Base-by-base conservation (phyloP, 495 filamentous ascomycete genomes). In the Penicillium odoratum region DNA sequence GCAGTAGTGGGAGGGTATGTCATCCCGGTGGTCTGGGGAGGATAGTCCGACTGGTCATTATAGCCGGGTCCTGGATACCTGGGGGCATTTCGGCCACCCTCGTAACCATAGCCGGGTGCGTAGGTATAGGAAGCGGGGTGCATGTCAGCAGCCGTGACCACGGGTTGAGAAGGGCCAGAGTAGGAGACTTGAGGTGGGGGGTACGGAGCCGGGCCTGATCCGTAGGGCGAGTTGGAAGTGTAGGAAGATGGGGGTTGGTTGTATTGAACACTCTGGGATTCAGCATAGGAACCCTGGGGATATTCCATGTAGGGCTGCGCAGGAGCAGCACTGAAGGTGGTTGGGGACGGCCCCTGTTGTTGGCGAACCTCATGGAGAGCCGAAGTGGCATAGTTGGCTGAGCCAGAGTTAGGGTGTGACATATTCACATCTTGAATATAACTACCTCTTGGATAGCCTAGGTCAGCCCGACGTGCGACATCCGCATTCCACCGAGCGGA, bases 401-500 rank as follows among this genome's bases (percentile, higher is more conserved):
- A 51, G 46, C 63, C 60, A 63, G 69, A 63, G 66, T 69, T 76
- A 65, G 74, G 34, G 44, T 72, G 72, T 45, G 76, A 69, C 58
- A 71, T 63, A 53, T 71, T 72, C 57, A 73, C 64, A 60, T 77
- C 71, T 66, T 78, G 77, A 63, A 66, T 69, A 63, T 78, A 78
- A 69, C 66, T 78, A 69, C 77, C 77, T 71, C 74, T 63, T 38
- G 74, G 69, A 67, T 77, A 72, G 62, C 77, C 75, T 64, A 74
- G 65, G 65, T 78, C 72, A 71, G 72, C 70, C 61, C 74, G 70
- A 61, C 80, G 74, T 76, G 79, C 68, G 73, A 83, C 79, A 53
- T 91, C 89, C 66, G 83, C 80, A 71, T 88, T 85, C 90, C 90
- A 96, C 67, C 88, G 84, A 65, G 79, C 79, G 26, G 91, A 93